A percentile compares a stretch with the other conserved stretches of the same genome.
Evolutionary conservation across 306 rosid genomes (phyloP).

Genomic region (Castanea sativa): DNA sequence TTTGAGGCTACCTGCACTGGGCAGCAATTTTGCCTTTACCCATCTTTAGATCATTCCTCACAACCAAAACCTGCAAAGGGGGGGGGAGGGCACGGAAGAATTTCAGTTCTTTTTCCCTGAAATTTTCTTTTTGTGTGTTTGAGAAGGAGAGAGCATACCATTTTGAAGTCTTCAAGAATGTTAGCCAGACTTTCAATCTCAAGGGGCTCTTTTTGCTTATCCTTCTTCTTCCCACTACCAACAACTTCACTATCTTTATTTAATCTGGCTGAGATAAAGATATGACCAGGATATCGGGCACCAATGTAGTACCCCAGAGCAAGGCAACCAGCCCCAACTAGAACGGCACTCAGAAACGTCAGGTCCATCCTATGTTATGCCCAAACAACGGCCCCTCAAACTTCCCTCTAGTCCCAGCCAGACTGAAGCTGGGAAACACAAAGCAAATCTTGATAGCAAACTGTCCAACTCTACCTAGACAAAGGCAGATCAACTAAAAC

Average conservation of each 20-base stretch:
- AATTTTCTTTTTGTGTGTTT: background rate
- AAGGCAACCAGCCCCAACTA: slow-evolving; percentile 86
- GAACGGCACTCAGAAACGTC: slow-evolving; percentile 72
- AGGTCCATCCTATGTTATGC: slow-evolving; percentile 51
- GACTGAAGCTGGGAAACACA: background rate
- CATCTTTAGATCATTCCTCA: slow-evolving; percentile 93
- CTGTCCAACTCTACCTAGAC: background rate
- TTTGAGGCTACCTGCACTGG: slow-evolving; percentile 72
- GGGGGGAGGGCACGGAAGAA: too few species aligned
- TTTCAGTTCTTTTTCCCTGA: slow-evolving; percentile 1
- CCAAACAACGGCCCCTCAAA: background rate
- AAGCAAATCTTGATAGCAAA: background rate
- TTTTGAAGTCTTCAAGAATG: slow-evolving; percentile 76
- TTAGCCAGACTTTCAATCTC: slow-evolving; percentile 78
- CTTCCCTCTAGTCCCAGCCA: background rate
- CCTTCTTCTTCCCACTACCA: slow-evolving; percentile 34
- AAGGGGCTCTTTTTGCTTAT: slow-evolving; percentile 53
- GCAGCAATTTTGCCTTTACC: slow-evolving; percentile 98
- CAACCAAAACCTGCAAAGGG: slow-evolving; percentile 69
- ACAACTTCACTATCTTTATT: slow-evolving; percentile 28
- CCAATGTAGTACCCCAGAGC: slow-evolving; percentile 83
- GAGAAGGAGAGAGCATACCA: slow-evolving; percentile 41
- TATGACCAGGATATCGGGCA: slow-evolving; percentile 52
- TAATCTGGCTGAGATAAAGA: slow-evolving; percentile 34
- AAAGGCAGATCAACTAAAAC: background rate